phyloP scores from a whole-genome alignment of 768 basidiomycete species.

The Amanita rimosa region DNA sequence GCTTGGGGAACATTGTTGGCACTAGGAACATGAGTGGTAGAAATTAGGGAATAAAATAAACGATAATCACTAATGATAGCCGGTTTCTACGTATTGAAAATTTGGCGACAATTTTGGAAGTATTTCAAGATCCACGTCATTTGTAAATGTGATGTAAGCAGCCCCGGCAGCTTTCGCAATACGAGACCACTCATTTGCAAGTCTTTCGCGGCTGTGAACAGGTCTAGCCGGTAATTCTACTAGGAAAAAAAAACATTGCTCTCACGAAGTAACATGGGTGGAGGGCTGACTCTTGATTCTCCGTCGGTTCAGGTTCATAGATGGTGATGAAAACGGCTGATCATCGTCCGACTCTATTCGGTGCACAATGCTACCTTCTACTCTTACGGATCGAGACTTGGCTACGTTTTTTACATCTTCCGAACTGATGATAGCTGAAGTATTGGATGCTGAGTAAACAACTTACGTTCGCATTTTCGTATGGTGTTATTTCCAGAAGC shows the following conservation, averaged over 20 bases:
- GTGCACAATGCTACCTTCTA: not conserved
- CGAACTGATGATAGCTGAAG: not conserved
- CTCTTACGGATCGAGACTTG: not conserved
- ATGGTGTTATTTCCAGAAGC: not conserved
- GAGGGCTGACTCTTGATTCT: not conserved
- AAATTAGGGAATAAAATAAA: not conserved
- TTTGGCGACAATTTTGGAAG: slow-evolving; percentile 27
- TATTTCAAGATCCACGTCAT: slow-evolving; percentile 31
- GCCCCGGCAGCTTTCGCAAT: slow-evolving; percentile 12
- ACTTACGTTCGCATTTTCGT: not conserved
- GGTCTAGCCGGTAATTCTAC: not conserved
- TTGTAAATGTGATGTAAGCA: slow-evolving; percentile 23
- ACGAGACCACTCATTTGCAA: not conserved
- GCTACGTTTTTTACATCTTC: not conserved
- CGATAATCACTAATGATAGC: slow-evolving; percentile 31
- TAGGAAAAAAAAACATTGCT: not conserved
- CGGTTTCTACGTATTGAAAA: slow-evolving; percentile 44
- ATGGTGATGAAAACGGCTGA: not conserved
- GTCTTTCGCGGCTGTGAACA: not conserved
- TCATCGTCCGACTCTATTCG: not conserved
- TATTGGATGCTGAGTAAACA: not conserved
- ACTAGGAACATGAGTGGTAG: slow-evolving; percentile 5
- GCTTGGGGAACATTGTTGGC: slow-evolving; percentile 3
- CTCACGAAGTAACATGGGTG: not conserved
- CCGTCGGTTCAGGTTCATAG: not conserved